Evolutionary conservation across 1,284 basidiomycete species (phyloP), one percentile per base, ranked within the genome.

Genomic region (Cronartium ribicola): DNA sequence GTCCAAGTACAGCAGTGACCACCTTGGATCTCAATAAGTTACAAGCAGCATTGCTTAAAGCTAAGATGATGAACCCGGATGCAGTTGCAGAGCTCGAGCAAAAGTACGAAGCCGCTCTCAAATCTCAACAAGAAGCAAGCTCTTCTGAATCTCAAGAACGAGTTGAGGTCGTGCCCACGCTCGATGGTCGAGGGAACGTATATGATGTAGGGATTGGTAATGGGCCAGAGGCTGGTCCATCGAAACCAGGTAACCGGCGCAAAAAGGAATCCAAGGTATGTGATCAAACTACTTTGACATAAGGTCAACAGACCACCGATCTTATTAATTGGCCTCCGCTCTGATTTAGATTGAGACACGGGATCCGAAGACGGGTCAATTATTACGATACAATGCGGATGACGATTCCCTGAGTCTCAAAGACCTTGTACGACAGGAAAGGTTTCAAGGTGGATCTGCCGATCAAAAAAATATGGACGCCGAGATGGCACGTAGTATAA

Each of bases 391-490:
- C 81, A 93, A 94, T 81, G 88, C 90, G 6, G 93, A 97, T 79
- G 95, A 97, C 79, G 94, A 97, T 80, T 85, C 85, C 0, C 85
- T 88, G 40, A 90, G 92, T 0, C 85, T 98, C 3, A 89, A 90
- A 3, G 95, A 99, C 79, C 87, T 99, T 84, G 85, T 98, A 51
- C 87, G 95, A 10, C 91, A 97, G 80, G 96, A 99, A 81, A 85
- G 86, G 51, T 94, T 98, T 79, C 87, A 88, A 51, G 94, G 89
- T 41, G 95, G 96, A 7, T 87, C 90, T 77, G 84, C 87, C 2
- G 91, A 94, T 81, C 90, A 94, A 83, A 97, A 97, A 84, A 86
- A 93, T 78, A 83, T 94, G 75, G 94, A 99, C 80, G 88, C 88
- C 20, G 90, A 95, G 81, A 88, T 97, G 78, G 95, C 95, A 0